Evolutionary conservation across 352 stramenopile genomes (phyloP), one percentile per base, ranked within the genome.

Genomic region (Pythium aquatile): DNA sequence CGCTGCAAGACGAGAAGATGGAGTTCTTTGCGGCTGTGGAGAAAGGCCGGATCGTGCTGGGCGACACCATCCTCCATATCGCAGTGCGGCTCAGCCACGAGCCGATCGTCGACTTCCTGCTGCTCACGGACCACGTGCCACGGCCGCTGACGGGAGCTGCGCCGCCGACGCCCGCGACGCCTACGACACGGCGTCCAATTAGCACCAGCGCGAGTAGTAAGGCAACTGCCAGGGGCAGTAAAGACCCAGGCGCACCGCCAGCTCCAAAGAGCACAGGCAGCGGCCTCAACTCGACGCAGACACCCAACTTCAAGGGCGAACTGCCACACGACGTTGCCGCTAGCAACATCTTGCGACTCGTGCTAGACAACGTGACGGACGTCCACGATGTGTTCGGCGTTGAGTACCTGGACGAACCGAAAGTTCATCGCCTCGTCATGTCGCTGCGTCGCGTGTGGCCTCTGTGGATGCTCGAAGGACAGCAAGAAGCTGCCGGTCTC

Each of bases 11-110:
- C 64, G 83, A 94, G 67, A 90, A 90, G 30, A 89, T 90, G 77
- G 77, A 89, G 58, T 87, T 94, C 61, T 91, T 90, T 40, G 65
- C 72, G 2, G 85, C 83, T 0, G 63, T 92, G 1, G 81, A 91
- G 67, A 46, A 71, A 8, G 81, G 79, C 0, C 73, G 62, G 24
- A 74, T 94, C 39, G 79, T 83, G 5, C 62, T 92, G 30, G 85
- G 83, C 13, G 85, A 92, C 57, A 92, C 85, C 20, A 29, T 94
- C 47, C 65, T 94, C 24, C 85, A 94, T 46, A 72, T 94, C 33
- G 79, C 83, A 9, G 81, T 87, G 32, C 78, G 85, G 0, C 66
- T 89, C 0, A 73, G 61, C 16, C 74, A 90, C 40, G 62, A 79
- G 17, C 39, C 66, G 8, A 74, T 94, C 30, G 61, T 94, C 10